Evolutionary conservation across 1,284 basidiomycete genomes (phyloP).

Genomic region (Sporisorium iseilematis-ciliati): DNA sequence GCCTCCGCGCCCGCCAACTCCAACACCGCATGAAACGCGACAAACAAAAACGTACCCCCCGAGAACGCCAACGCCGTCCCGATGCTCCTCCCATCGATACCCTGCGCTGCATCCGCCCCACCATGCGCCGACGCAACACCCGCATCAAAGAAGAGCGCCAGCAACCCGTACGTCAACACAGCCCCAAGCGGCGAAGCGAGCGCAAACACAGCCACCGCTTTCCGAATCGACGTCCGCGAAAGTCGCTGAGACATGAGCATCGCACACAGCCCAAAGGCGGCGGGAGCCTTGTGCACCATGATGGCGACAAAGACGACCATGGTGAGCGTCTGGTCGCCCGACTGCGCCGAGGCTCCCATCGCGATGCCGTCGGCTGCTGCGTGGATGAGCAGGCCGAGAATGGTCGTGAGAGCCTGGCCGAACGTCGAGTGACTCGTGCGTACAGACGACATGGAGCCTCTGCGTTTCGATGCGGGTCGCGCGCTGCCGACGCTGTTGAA

Average conservation of each 20-base stretch:
- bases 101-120: neutral
- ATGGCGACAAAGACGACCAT: conserved; percentile 66
- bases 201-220: conserved; percentile 57
- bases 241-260: conserved; percentile 62
- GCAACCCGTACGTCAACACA: conserved; percentile 38
- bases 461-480: conserved; percentile 4
- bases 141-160: conserved; percentile 28
- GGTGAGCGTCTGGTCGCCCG: conserved; percentile 55
- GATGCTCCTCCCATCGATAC: conserved; percentile 70
- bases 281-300: conserved; percentile 69
- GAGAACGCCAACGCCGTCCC: conserved; percentile 83
- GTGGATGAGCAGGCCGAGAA: conserved; percentile 65
- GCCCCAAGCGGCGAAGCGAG: conserved; percentile 61
- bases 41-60: conserved; percentile 93
- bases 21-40: conserved; percentile 77
- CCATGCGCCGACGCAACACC: neutral
- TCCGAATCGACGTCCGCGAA: conserved; percentile 46
- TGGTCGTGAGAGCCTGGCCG: conserved; percentile 52
- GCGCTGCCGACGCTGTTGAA: conserved; percentile 12
- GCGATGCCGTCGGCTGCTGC: conserved; percentile 67
- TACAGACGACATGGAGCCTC: conserved; percentile 16
- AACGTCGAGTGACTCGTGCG: conserved; percentile 16
- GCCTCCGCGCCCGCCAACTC: conserved; percentile 55
- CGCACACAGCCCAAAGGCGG: conserved; percentile 65
- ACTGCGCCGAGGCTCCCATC: conserved; percentile 62